Evolutionary conservation across 1,139 yeast species (phyloP).

Genomic region (Zygosaccharomyces sapae): DNA sequence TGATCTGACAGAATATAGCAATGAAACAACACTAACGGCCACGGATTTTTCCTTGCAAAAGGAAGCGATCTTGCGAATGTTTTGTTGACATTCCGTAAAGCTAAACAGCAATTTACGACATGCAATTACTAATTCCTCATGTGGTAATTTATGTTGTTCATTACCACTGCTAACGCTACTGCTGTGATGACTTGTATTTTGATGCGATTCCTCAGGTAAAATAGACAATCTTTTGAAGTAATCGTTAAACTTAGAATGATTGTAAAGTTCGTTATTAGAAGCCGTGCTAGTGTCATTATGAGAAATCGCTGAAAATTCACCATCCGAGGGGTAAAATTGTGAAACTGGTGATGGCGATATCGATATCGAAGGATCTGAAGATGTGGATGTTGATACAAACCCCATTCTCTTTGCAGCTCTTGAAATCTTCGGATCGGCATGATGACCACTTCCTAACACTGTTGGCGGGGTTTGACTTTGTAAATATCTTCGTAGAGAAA

Average conservation of each 20-base stretch:
- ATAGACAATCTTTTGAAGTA: conserved; percentile 69
- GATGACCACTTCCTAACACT: conserved; percentile 2
- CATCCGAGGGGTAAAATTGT: conserved; percentile 3
- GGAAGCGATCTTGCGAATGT: conserved; percentile 60
- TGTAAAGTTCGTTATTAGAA: conserved; percentile 22
- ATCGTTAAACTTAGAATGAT: conserved; percentile 50
- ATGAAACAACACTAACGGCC: conserved; percentile 54
- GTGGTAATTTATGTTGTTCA: conserved; percentile 27
- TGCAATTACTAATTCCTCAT: conserved; percentile 44
- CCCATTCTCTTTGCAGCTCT: conserved; percentile 73
- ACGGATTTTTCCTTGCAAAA: conserved; percentile 63
- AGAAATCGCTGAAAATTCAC: conserved; percentile 3
- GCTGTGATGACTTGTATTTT: conserved; percentile 6
- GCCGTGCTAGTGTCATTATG: conserved; percentile 10
- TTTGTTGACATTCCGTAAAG: conserved; percentile 67
- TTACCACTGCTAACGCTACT: conserved; percentile 5
- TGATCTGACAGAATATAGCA: conserved; percentile 52
- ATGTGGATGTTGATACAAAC: conserved; percentile 49
- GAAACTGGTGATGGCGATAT: conserved; percentile 18
- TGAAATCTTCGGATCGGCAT: conserved; percentile 27
- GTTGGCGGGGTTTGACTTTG: conserved; percentile 21
- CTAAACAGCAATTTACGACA: conserved; percentile 56
- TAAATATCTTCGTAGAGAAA: conserved; percentile 31
- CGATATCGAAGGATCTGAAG: conserved; percentile 19
- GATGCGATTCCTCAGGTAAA: conserved; percentile 48